Conservation (phyloP, 2,329 filamentous ascomycete genomes). For the Drechslerella dactyloides region DNA sequence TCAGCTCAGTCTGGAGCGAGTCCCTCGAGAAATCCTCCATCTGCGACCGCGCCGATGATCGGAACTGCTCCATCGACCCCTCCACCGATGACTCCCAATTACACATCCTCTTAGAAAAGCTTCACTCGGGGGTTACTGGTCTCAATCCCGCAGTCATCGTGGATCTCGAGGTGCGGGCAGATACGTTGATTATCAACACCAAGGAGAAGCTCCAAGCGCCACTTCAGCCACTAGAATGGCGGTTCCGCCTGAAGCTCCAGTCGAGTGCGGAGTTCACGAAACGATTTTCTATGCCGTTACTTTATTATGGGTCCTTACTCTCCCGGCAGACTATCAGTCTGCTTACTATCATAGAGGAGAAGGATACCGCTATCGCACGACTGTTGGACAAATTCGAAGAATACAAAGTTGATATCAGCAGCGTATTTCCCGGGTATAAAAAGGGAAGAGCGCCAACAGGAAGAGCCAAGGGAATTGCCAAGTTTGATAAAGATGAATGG, state of each 20-base stretch:
- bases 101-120: constrained; percentile 69
- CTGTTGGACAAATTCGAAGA: constrained; percentile 65
- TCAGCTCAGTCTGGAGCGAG: constrained; percentile 76
- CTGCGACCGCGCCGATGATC: constrained; percentile 66
- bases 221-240: constrained; percentile 70
- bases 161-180: constrained; percentile 56
- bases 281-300: constrained; percentile 62
- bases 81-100: constrained; percentile 73
- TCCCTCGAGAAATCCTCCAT: constrained; percentile 68
- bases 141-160: constrained; percentile 58
- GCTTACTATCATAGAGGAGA: constrained; percentile 61
- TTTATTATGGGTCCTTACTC: constrained; percentile 60
- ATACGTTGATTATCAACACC: constrained; percentile 61
- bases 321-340: constrained; percentile 60
- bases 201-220: constrained; percentile 69
- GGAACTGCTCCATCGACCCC: constrained; percentile 75
- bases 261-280: constrained; percentile 58
- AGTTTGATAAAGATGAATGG: constrained; percentile 59
- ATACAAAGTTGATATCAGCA: constrained; percentile 62
- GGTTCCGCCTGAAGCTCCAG: constrained; percentile 63
- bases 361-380: constrained; percentile 65
- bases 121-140: constrained; percentile 62
- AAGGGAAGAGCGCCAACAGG: constrained; percentile 59
- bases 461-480: constrained; percentile 61
- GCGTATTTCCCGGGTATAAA: constrained; percentile 62